Base-by-base conservation (phyloP, 2,329 filamentous ascomycete species). In the Fusarium succisae region DNA sequence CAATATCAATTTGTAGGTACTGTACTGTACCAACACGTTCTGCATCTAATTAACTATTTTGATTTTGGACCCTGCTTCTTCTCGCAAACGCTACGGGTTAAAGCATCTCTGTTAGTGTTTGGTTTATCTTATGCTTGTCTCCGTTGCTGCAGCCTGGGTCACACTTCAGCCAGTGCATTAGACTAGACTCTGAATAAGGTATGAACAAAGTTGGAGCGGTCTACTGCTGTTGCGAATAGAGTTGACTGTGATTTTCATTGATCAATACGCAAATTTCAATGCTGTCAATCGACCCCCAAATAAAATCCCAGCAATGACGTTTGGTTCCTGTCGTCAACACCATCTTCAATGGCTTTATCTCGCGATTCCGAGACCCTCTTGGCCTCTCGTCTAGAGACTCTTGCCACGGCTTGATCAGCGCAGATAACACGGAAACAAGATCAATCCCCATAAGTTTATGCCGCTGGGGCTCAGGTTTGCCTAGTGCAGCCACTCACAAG, bases 341-440 rank as follows among this genome's bases (percentile, higher is more conserved):
- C 28, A 61, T 63, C 15, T 41, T 61, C 28, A 48, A 26, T 26
- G 56, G 24, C 43, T 60, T 43, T 63, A 51, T 56, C 56, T 69
- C 65, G 38, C 20, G 24, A 44, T 22, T 45, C 48, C 28, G 57
- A 55, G 43, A 45, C 38, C 20, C 32, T 53, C 51, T 68, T 63
- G 30, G 39, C 35, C 43, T 48, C 37, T 38, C 35, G 20, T 20
- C 24, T 9, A 50, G 43, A 53, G 24, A 30, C 43, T 70, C n/a
- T 54, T 44, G 47, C 66, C 58, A 54, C 24, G 28, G n/a, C 39
- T 47, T 53, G 35, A 17, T 32, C 18, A 24, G 11, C 76, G 76
- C 63, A 74, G 50, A 78, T 78, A 76, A 74, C 48, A 77, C 70
- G 76, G 76, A 64, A 77, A 77, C 60, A 77, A 63, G 38, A 32